Evolutionary conservation across 495 filamentous ascomycete species (phyloP).

Genomic region (Penicillium antarcticum): DNA sequence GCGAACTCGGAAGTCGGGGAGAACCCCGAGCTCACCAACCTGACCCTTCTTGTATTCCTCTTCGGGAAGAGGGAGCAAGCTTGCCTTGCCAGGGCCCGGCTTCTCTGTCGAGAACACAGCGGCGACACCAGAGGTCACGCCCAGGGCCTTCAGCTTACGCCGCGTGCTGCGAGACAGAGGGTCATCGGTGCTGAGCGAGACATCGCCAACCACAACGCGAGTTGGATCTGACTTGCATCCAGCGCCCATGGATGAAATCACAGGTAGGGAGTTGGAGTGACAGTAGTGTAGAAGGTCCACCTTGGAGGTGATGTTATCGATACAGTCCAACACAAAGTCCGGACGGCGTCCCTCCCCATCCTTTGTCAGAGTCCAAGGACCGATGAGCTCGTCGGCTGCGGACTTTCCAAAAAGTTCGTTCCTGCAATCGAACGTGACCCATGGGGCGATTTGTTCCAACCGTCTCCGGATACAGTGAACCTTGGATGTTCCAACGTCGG

Average conservation of each 20-base stretch:
- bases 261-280: constrained; percentile 64
- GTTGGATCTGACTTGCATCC: constrained; percentile 98
- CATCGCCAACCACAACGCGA: constrained; percentile 86
- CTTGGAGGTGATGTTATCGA: constrained; percentile 97
- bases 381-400: constrained; percentile 62
- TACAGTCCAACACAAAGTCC: constrained; percentile 91
- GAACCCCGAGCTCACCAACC: constrained; percentile 79
- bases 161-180: constrained; percentile 82
- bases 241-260: constrained; percentile 95
- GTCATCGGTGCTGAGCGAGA: constrained; percentile 84
- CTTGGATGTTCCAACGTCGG: constrained; percentile 93
- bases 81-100: constrained; percentile 85
- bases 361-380: constrained; percentile 48
- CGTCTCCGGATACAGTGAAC: constrained; percentile 76
- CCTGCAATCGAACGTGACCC: constrained; percentile 83
- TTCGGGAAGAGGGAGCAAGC: constrained; percentile 79
- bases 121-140: constrained; percentile 80
- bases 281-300: constrained; percentile 90
- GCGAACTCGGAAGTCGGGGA: constrained; percentile 89
- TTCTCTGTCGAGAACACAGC: constrained; percentile 94
- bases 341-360: constrained; percentile 60
- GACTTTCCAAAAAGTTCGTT: constrained; percentile 77
- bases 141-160: constrained; percentile 70
- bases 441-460: constrained; percentile 82
- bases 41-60: constrained; percentile 87